Base-by-base conservation (phyloP, 257 asterid species). In the Solanum infundibuliforme region DNA sequence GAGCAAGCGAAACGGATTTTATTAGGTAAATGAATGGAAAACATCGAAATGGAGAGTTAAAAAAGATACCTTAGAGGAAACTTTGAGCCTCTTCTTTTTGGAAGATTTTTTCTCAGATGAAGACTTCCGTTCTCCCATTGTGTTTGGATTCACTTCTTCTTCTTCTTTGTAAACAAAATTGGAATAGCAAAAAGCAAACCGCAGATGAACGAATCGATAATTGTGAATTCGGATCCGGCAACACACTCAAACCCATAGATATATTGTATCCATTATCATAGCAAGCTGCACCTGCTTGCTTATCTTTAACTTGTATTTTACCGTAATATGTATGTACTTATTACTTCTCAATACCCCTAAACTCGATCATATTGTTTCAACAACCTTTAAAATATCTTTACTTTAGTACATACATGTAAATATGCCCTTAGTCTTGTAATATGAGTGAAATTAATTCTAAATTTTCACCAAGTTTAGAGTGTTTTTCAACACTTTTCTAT, bases 41-140 rank as follows among this genome's bases (percentile, higher is more conserved):
- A 11, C 25, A 4, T 52, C 5, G 48, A 36, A 34, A 55, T 18
- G 14, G 39, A 87, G 58, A 46, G 20, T 13, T 46, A 4, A 46
- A 46, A 13, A 12, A 5, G 2, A 46, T 2, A 93, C 98, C 96
- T 90, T 77, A 32, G 92, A 92, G 86, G 92, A 91, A 79, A 89
- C 85, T 83, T 92, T 95, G 69, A 94, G 90, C 90, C 93, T 93
- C 91, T 87, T 93, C 89, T 85, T 90, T 91, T 90, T 94, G 13
- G 92, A 91, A 35, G 94, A 90, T 88, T 93, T 95, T 76, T 79
- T 31, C 62, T 89, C 92, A 3, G 96, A 93, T 81, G 94, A 92
- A 88, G 94, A 94, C 92, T 81, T 94, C 86, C 75, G 89, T 88
- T 83, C 86, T 32, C 89, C 93, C 94, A 94, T 92, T 87, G 87